Percentiles rank a stretch among this genome's conserved stretches.
phyloP scores from a whole-genome alignment of 768 basidiomycete genomes.

The Suillus cothurnatus region DNA sequence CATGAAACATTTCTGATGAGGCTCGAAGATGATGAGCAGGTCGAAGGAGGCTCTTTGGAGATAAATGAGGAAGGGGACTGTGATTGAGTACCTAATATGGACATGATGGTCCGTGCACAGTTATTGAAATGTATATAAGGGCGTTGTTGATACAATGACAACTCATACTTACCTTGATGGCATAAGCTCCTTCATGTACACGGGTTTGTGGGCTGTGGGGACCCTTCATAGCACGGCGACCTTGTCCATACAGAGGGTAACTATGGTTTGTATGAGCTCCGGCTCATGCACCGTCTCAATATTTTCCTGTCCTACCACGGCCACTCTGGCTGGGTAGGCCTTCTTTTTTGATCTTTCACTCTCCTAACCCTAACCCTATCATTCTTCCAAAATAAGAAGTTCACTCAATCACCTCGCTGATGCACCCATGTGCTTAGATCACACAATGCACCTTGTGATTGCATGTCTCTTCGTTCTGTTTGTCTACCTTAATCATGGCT shows the following conservation, averaged over 20 bases:
- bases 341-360: constrained; percentile 27
- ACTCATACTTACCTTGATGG: constrained; percentile 63
- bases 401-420: too few species aligned
- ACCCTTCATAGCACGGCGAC: constrained; percentile 29
- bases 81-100: background rate
- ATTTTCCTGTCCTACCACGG: constrained; percentile 70
- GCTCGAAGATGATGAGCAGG: too few species aligned
- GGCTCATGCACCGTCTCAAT: constrained; percentile 75
- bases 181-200: constrained; percentile 50
- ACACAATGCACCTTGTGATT: background rate
- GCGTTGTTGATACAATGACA: constrained; percentile 7
- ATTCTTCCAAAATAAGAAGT: background rate
- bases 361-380: constrained; percentile 44
- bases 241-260: constrained; percentile 33
- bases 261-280: constrained; percentile 63
- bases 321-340: constrained; percentile 64
- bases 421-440: background rate
- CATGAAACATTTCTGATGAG: too few species aligned
- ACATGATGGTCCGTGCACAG: constrained; percentile 25
- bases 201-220: constrained; percentile 52
- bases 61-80: too few species aligned
- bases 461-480: background rate
- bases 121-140: constrained; percentile 15
- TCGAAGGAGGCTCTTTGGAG: too few species aligned
- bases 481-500: constrained; percentile 27